These are phyloP conservation scores for Corymbia citriodora DNA, from an alignment of 441 rosid species.

Conservation along the genomic window DNA sequence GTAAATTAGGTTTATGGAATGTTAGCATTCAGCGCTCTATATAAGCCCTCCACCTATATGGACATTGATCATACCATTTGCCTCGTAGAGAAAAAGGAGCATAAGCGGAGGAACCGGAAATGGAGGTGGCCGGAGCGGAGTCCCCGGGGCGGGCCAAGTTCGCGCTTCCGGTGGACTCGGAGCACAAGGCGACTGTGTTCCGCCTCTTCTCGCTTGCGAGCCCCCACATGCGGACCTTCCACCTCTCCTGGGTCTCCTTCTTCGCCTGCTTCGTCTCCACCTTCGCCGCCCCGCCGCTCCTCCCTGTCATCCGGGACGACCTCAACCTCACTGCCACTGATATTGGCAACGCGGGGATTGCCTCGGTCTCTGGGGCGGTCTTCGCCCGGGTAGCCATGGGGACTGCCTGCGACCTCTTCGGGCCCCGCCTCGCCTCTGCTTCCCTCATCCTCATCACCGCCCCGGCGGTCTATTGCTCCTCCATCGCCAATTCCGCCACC, in stretches of 20 bases:
- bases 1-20: background rate
- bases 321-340: slow-evolving; percentile 73
- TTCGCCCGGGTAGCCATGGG: slow-evolving; percentile 79
- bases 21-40: background rate
- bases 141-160: slow-evolving; percentile 22
- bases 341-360: slow-evolving; percentile 80
- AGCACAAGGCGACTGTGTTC: slow-evolving; percentile 62
- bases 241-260: slow-evolving; percentile 76
- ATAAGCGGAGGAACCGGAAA: background rate
- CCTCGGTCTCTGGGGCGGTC: slow-evolving; percentile 80
- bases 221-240: slow-evolving; percentile 82
- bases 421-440: slow-evolving; percentile 81
- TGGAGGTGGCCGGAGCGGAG: slow-evolving; percentile 17
- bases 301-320: slow-evolving; percentile 69
- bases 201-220: slow-evolving; percentile 40
- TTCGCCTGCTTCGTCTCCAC: slow-evolving; percentile 80
- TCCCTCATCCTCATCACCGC: slow-evolving; percentile 62
- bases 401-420: slow-evolving; percentile 67
- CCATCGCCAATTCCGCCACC: slow-evolving; percentile 40
- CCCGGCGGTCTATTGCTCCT: slow-evolving; percentile 64
- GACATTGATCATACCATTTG: background rate
- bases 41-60: background rate
- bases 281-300: slow-evolving; percentile 76
- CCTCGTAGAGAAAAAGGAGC: background rate
- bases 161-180: slow-evolving; percentile 67